Base-by-base conservation (phyloP, 352 stramenopile species). In the Phytophthora tentaculata region DNA sequence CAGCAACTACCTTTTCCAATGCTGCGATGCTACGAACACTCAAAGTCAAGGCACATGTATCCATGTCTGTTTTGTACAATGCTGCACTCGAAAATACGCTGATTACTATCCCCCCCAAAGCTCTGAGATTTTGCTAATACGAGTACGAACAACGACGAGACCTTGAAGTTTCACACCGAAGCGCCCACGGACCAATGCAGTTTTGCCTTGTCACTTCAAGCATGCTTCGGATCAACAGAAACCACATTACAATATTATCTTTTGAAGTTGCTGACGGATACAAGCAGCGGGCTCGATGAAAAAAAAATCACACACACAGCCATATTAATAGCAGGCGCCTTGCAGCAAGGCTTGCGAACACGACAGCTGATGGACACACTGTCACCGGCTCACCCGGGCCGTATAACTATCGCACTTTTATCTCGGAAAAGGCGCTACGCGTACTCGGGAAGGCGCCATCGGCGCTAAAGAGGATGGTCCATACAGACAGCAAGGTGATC, bases 361-460 rank as follows among this genome's bases (percentile, higher is more conserved):
- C 29, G 45, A 53, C 58, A 73, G 51, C 65, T 73, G 59, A 68
- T 66, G 44, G 58, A 56, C 49, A 41, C 32, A 37, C n/a, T 20
- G 50, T 35, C 41, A 68, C 44, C 59, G 59, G 65, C 56, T 65
- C 41, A 8, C 16, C 10, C 29, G 2, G 28, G 10, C 29, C 57
- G 24, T 4, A 26, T 56, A 56, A 70, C 60, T 57, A 68, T 73
- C 59, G 23, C 23, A 63, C 39, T 59, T 29, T 48, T 13, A 68
- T 64, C 64, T 68, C 17, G 57, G 64, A 41, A 71, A 72, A 63
- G 57, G 64, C 43, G 51, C 43, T 56, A 39, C 64, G n/a, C 12
- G 37, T 13, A 2, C 17, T 23, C 7, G 52, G 43, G 62, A 52
- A 60, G 14, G 6, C 26, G 17, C 49, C 39, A 52, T 54, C 26